These are phyloP conservation scores for Lichtheimia hyalospora DNA, from an alignment of 371 early-diverging fungal species.

Conservation along the genomic window DNA sequence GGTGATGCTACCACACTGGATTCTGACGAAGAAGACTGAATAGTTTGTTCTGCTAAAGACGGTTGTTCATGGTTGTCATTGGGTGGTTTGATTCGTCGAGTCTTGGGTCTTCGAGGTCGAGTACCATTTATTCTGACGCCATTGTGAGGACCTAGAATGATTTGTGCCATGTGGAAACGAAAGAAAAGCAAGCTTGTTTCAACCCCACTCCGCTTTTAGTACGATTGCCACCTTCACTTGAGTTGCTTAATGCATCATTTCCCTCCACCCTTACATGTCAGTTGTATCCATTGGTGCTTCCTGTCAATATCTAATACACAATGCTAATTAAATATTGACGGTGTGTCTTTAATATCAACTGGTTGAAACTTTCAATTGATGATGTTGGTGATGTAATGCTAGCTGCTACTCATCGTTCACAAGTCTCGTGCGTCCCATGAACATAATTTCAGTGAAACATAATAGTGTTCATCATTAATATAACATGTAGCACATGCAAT, in stretches of 20 bases:
- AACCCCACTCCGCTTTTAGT: neutral
- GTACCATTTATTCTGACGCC: conserved; percentile 24
- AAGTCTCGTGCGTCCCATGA: too few relatives aligned
- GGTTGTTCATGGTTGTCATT: conserved; percentile 1
- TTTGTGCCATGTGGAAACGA: conserved; percentile 16
- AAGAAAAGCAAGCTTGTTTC: neutral
- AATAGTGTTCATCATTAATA: too few relatives aligned
- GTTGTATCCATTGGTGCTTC: too few relatives aligned
- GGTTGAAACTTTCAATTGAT: neutral
- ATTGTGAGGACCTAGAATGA: conserved; percentile 25
- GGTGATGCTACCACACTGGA: neutral
- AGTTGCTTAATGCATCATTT: too few relatives aligned
- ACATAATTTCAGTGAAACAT: too few relatives aligned
- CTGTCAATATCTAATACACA: neutral
- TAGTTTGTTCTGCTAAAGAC: neutral
- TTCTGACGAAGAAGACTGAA: neutral
- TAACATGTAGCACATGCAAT: too few relatives aligned
- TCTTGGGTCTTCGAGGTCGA: conserved; percentile 23
- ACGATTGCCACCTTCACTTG: too few relatives aligned
- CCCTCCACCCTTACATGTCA: too few relatives aligned
- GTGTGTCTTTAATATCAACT: neutral
- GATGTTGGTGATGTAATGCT: too few relatives aligned
- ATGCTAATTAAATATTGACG: neutral
- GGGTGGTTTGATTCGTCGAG: neutral
- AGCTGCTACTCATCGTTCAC: too few relatives aligned